phyloP scores from a whole-genome alignment of 208 protist genomes.

The Trypanosoma rangeli region DNA sequence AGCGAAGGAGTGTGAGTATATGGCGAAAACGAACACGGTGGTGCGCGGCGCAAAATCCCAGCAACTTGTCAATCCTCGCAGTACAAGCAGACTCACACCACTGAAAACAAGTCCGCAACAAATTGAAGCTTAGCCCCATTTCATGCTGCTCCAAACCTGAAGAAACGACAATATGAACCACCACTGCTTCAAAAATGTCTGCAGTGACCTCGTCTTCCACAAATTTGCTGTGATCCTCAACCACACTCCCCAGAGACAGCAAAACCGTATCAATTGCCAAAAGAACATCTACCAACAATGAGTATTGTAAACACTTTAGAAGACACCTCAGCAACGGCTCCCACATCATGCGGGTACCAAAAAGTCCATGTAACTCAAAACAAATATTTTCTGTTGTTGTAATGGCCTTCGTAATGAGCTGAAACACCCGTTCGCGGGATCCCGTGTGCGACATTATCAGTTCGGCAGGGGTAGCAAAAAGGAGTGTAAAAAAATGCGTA shows the following conservation, averaged over 20 bases:
- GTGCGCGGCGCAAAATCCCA: conserved; percentile 83
- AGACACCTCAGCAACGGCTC: conserved; percentile 55
- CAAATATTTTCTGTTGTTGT: conserved; percentile 35
- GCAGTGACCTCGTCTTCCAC: conserved; percentile 35
- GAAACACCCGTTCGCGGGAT: conserved; percentile 51
- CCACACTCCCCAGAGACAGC: conserved; percentile 29
- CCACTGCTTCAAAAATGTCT: conserved; percentile 63
- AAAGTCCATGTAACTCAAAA: conserved; percentile 35
- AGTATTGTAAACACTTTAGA: conserved; percentile 54
- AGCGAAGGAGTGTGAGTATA: conserved; percentile 50
- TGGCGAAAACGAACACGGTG: conserved; percentile 86
- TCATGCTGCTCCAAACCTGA: conserved; percentile 45
- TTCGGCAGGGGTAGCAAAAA: conserved; percentile 57
- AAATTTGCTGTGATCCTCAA: conserved; percentile 26
- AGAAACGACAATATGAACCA: conserved; percentile 50
- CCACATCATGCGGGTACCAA: conserved; percentile 60
- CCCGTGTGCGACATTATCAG: conserved; percentile 56
- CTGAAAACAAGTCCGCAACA: conserved; percentile 57
- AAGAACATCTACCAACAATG: conserved; percentile 53
- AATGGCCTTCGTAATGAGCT: conserved; percentile 49
- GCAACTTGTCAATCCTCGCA: conserved; percentile 42
- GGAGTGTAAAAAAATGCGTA: conserved; percentile 52
- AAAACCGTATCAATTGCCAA: conserved; percentile 58
- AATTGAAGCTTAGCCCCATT: conserved; percentile 50
- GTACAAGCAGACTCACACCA: conserved; percentile 38